Base-by-base conservation (phyloP, 768 basidiomycete genomes). In the Pseudohyphozyma bogoriensis region DNA sequence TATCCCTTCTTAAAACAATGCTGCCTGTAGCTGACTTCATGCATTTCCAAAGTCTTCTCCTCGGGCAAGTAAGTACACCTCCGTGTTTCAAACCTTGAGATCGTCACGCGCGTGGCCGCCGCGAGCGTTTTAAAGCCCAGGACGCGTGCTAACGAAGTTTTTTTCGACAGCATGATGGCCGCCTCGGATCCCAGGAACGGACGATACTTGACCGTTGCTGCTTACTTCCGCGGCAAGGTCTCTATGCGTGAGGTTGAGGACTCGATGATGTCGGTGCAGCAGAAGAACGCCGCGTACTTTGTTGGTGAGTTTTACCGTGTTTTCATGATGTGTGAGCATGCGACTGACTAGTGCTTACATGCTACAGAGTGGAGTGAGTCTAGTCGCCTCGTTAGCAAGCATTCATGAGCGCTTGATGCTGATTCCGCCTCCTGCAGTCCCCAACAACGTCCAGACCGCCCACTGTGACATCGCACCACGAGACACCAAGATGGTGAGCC, bases 231-330 rank as follows among this genome's bases (percentile, higher is more conserved):
- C 77, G 53, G 53, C 15, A 54, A 39, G 69, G 92, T 97, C 56
- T 88, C 91, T 22, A 97, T 99, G 95, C 95, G 93, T 78, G 95
- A 99, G 74, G 89, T 99, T 58, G 95, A 99, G 77, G 95, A 99
- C 74, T 88, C 93, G 72, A 96, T 97, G 90, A 87, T 92, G 76
- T 86, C 85, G 69, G 90, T 97, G 39, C 75, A 74, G 69, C 26
- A 82, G 82, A 95, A 93, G 83, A 95, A 96, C 80, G 87, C 89
- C 36, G 85, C 89, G 8, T 92, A 95, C 80, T 97, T 96, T 71
- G 92, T 96, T 68, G 46, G 97, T 51, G 50, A n/a, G 50, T 51
- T 28, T 28, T 28, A 5, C 6, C 50, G 33, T 24, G 35, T 18
- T 22, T 11, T 8, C 9, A 5, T 13, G 16, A 28, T 16, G 4